These are phyloP conservation scores for Gossypium schwendimanii DNA, from an alignment of 441 rosid species.

Conservation along the genomic window DNA sequence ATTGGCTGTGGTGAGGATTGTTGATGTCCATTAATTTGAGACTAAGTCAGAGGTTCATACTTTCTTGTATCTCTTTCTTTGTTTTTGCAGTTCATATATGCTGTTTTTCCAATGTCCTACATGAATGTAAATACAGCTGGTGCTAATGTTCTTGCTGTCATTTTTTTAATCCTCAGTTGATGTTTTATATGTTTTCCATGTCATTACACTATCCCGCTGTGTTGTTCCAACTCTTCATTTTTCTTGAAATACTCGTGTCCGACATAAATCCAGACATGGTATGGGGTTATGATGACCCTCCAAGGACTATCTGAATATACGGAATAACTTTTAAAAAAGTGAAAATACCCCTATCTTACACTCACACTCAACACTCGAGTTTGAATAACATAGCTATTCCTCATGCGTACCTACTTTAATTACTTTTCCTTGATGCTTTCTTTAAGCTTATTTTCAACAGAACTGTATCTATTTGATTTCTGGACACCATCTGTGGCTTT, in stretches of 20 bases:
- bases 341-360: background rate
- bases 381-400: background rate
- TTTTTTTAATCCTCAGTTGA: background rate
- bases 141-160: background rate
- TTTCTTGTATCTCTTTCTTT: conserved; percentile 3
- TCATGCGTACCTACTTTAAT: background rate
- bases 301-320: background rate
- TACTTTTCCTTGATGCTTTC: background rate
- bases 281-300: background rate
- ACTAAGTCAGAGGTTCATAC: conserved; percentile 17
- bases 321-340: background rate
- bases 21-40: conserved; percentile 1
- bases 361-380: background rate
- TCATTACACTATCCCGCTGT: background rate
- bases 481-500: background rate
- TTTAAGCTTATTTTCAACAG: background rate
- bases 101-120: background rate
- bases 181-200: background rate
- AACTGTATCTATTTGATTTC: background rate
- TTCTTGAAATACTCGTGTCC: background rate
- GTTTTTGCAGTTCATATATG: background rate
- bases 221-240: background rate
- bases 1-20: conserved; percentile 14
- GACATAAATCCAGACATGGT: background rate
- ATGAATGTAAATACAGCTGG: background rate